Base-by-base conservation (phyloP, 805 yeast species). In the Ogataea nonfermentans region DNA sequence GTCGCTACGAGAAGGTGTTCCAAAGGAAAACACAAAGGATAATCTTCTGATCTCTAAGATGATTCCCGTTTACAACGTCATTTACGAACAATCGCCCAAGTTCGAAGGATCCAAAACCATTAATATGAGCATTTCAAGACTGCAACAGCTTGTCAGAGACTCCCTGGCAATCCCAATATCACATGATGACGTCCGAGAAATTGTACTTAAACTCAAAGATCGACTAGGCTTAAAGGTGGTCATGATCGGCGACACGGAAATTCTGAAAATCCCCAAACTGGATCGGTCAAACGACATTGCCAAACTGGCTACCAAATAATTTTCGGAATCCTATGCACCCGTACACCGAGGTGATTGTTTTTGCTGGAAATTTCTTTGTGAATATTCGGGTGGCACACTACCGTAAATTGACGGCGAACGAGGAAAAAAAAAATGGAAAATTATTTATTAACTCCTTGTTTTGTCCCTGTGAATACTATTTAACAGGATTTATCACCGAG, bases 11-110 rank as follows among this genome's bases (percentile, higher is more conserved):
- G 32, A 45, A 6, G 41, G 38, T 1, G 43, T 44, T 11, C 24
- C 42, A 7, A 27, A 22, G 8, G 35, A 31, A 12, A 10, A 29
- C 9, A 11, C 15, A 22, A 24, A 27, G 25, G 37, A 39, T 3
- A 29, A 35, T 11, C 26, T 37, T 11, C 29, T 52, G 11, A 44
- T 44, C 4, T 51, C 59, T 3, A 55, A 55, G 28, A 23, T 54
- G 40, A 31, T 29, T 2, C 13, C 25, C 7, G 40, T 56, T 10
- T 59, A 59, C 46, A 47, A 56, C 12, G 54, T 56, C 11, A 26
- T 59, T 1, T 56, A 49, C 32, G 53, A 52, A 29, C 55, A 49
- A 23, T 46, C 58, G 9, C 51, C 51, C 4, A 49, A 40, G 25
- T 37, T 35, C 6, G 40, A 35, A 3, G 26, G 25, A 17, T 29